A percentile compares a stretch with the other conserved stretches of the same genome.
Conservation (phyloP, 2,329 filamentous ascomycete genomes). For the Tolypocladium album region DNA sequence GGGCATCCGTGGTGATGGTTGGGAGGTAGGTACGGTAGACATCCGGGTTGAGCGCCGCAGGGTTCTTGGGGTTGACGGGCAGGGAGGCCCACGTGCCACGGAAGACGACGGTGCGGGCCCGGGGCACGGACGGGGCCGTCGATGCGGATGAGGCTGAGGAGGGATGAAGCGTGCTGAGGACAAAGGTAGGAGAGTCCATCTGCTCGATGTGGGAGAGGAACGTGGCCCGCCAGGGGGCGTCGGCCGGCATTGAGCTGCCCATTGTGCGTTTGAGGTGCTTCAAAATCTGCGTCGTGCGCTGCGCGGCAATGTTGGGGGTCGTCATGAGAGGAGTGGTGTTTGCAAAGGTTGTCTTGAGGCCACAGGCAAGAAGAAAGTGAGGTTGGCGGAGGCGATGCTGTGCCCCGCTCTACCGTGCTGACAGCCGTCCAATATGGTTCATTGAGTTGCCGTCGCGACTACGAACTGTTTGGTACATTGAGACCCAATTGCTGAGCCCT, state of each 20-base stretch:
- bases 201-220: slow-evolving; percentile 40
- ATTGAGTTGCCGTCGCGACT: neutral
- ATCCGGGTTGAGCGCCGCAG: slow-evolving; percentile 58
- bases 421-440: neutral
- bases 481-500: neutral
- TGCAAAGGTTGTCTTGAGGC: neutral
- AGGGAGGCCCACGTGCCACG: slow-evolving; percentile 74
- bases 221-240: slow-evolving; percentile 41
- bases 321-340: neutral
- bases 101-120: slow-evolving; percentile 72
- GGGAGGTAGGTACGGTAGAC: slow-evolving; percentile 66
- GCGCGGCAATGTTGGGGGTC: neutral
- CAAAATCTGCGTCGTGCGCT: neutral
- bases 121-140: slow-evolving; percentile 25
- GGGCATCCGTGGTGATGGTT: slow-evolving; percentile 76
- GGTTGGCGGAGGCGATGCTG: neutral
- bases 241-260: slow-evolving; percentile 11
- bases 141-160: slow-evolving; percentile 7
- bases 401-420: neutral
- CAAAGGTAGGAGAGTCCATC: slow-evolving; percentile 38
- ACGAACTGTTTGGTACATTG: neutral
- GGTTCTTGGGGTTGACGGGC: slow-evolving; percentile 61
- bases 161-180: slow-evolving; percentile 37
- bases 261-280: slow-evolving; percentile 18
- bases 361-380: too few species aligned